Percentiles rank a stretch among this genome's conserved stretches.
Evolutionary conservation across 169 alveolate genomes (phyloP).

Genomic region (Plasmodium inui): DNA sequence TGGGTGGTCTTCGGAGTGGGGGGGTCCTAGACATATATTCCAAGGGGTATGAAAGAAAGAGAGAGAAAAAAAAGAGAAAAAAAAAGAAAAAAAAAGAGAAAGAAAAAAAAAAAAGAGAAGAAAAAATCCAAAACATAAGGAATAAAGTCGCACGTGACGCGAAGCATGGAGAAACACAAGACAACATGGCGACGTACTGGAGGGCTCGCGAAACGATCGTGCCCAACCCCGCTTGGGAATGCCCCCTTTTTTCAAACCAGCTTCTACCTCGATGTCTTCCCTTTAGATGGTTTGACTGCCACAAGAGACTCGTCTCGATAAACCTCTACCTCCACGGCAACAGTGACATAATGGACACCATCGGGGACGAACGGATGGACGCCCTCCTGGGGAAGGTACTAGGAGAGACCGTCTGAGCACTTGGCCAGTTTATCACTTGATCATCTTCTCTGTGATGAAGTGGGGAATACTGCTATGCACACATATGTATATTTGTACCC

Average conservation of each 20-base stretch:
- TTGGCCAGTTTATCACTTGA: neutral
- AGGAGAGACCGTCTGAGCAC: neutral
- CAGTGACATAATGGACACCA: slow-evolving; percentile 31
- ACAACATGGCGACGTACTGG: neutral
- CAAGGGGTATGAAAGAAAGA: slow-evolving; percentile 26
- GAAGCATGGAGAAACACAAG: neutral
- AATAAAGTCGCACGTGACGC: neutral
- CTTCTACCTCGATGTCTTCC: neutral
- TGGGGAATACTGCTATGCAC: neutral
- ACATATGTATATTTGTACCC: neutral
- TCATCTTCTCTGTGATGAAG: neutral
- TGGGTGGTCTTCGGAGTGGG: slow-evolving; percentile 6
- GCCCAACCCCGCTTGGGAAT: neutral
- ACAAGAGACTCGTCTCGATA: slow-evolving; percentile 42
- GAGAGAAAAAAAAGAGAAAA: neutral
- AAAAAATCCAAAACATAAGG: neutral
- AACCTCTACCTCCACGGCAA: slow-evolving; percentile 41
- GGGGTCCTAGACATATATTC: slow-evolving; percentile 31
- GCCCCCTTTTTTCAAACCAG: neutral
- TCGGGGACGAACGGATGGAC: slow-evolving; percentile 19
- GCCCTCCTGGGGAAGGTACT: slow-evolving; percentile 35
- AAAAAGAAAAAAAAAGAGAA: neutral
- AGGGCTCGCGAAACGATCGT: neutral
- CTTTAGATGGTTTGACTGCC: slow-evolving; percentile 50
- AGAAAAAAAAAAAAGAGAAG: neutral